Evolutionary conservation across 495 filamentous ascomycete species (phyloP).

Genomic region (Trichocladium antarcticum): DNA sequence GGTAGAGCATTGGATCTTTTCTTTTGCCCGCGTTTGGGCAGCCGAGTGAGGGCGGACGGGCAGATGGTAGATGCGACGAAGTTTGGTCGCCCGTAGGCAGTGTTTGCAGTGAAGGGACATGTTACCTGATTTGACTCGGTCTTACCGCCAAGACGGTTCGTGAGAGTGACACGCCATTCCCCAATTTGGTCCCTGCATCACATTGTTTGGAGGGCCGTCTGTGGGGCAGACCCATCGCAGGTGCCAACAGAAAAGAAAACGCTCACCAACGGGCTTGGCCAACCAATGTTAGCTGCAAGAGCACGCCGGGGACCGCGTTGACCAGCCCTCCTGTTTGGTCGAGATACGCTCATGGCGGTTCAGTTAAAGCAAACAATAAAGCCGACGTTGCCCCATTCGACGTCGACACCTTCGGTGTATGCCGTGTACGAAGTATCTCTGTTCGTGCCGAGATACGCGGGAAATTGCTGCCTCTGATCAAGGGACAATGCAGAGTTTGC

Average conservation of each 20-base stretch:
- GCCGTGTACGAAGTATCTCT: too few relatives aligned
- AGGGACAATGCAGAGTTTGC: too few relatives aligned
- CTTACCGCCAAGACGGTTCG: not conserved
- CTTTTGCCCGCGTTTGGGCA: not conserved
- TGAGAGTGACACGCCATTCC: not conserved
- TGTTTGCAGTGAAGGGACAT: not conserved
- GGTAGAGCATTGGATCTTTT: not conserved
- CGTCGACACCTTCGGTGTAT: too few relatives aligned
- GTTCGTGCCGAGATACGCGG: too few relatives aligned
- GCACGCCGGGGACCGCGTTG: not conserved
- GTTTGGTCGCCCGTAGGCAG: not conserved
- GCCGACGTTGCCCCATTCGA: too few relatives aligned
- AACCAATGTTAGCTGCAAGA: not conserved
- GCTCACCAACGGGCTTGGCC: not conserved
- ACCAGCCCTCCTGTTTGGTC: not conserved
- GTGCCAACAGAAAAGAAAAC: not conserved
- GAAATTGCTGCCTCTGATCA: too few relatives aligned
- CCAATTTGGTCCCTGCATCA: not conserved
- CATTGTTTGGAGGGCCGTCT: too few relatives aligned
- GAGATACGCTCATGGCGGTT: too few relatives aligned
- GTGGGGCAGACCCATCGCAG: not conserved
- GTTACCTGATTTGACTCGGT: not conserved
- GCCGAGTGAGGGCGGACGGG: not conserved
- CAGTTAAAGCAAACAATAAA: too few relatives aligned
- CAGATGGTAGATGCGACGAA: not conserved